A percentile compares a stretch with the other conserved stretches of the same genome.
Conservation (phyloP, 2,329 filamentous ascomycete species). For the Aspergillus sclerotialis region DNA sequence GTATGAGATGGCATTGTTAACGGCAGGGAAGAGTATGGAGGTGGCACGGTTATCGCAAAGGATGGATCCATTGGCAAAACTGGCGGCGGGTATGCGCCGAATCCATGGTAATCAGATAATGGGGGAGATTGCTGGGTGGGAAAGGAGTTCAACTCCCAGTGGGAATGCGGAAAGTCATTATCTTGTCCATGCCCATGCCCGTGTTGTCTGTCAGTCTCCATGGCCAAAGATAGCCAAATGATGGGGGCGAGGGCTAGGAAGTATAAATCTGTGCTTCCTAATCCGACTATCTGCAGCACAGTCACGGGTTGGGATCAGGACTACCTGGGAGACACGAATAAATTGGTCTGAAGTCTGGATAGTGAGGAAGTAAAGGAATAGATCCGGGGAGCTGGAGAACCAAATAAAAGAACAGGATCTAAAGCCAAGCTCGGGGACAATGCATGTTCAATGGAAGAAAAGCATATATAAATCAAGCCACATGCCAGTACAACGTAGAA, state of each 20-base stretch:
- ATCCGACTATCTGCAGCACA: slow-evolving; percentile 2
- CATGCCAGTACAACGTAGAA: slow-evolving; percentile 40
- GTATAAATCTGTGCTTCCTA: slow-evolving; percentile 2
- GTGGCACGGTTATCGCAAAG: slow-evolving; percentile 50
- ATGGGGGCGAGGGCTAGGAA: neutral
- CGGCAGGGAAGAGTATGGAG: slow-evolving; percentile 54
- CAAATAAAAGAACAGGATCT: slow-evolving; percentile 17
- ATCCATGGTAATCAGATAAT: slow-evolving; percentile 60
- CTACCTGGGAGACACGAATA: slow-evolving; percentile 2
- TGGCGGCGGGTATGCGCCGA: slow-evolving; percentile 57
- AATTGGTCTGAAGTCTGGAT: neutral
- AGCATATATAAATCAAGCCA: slow-evolving; percentile 11
- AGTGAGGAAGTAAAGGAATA: slow-evolving; percentile 15
- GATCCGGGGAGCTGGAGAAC: slow-evolving; percentile 4
- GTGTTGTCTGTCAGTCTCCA: slow-evolving; percentile 38
- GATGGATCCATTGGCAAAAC: slow-evolving; percentile 53
- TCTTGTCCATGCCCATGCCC: slow-evolving; percentile 42
- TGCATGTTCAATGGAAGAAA: slow-evolving; percentile 42
- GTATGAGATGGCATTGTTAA: slow-evolving; percentile 61
- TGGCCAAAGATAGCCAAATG: neutral
- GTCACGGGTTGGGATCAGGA: slow-evolving; percentile 1
- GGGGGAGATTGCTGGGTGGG: slow-evolving; percentile 61
- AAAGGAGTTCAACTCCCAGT: slow-evolving; percentile 41
- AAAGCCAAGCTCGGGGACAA: slow-evolving; percentile 41
- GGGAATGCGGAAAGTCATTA: slow-evolving; percentile 37